Base-by-base conservation (phyloP, 345 rosid species). In the Atalantia buxifolia region DNA sequence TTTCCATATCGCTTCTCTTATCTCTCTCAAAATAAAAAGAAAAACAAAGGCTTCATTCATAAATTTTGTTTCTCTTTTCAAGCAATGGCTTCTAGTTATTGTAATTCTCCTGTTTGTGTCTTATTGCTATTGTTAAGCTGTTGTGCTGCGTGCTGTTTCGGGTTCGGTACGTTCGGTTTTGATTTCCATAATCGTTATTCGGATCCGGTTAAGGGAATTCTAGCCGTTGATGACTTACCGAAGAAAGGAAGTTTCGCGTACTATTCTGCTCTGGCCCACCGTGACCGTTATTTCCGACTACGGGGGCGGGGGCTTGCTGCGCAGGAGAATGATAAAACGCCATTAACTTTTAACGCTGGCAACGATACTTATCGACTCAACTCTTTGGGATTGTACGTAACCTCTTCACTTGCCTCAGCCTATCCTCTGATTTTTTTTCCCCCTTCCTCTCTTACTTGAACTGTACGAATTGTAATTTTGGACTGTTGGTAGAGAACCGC, bases 111-210 rank as follows among this genome's bases (percentile, higher is more conserved):
- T 5, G 3, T 12, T 21, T 2, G 5, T 68, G 8, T 7, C 12
- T n/a, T 79, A 25, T 60, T 77, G 7, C 55, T 50, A 21, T 48
- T 72, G 31, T 71, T 79, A 57, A 75, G 70, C 25, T 64, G 27
- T 5, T 64, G 27, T 8, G 60, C 63, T 14, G 30, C 30, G 4
- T 63, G 81, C 31, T 86, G 87, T 73, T 75, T 27, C 33, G 90
- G 86, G 16, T 83, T 85, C 61, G 89, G 89, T 30, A 93, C 88
- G 14, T 90, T 88, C 79, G 99, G 92, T 56, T 94, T 91, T 61
- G 89, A 87, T 57, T 78, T 96, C 73, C 97, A 91, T 75, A 95
- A 96, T 82, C 87, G 95, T 55, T 96, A 80, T 80, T 94, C 99
- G 24, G 99, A 96, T 86, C 89, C 91, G 36, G 91, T 94, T 19